phyloP scores from a whole-genome alignment of 768 basidiomycete genomes.

The Butyriboletus loyo region DNA sequence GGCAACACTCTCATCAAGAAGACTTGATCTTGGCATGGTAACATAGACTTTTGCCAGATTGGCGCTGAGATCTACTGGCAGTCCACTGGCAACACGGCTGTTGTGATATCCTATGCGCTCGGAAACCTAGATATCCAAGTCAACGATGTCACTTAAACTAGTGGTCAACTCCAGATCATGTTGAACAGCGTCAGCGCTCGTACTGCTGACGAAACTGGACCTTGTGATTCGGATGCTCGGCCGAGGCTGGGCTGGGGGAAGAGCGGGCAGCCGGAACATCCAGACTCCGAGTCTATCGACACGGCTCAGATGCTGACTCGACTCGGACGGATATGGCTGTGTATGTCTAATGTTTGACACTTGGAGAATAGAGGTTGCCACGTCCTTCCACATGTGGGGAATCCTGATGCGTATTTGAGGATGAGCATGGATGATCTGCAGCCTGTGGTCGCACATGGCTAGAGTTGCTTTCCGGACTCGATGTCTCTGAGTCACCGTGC shows the following conservation, averaged over 20 bases:
- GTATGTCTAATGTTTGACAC: not conserved
- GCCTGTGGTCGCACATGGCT: not conserved
- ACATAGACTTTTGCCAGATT: not conserved
- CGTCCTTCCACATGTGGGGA: not conserved
- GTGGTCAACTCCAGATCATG: not conserved
- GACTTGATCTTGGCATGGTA: not conserved
- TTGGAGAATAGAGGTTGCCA: not conserved
- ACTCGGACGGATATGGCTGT: not conserved
- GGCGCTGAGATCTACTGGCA: too few relatives aligned
- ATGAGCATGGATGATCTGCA: not conserved
- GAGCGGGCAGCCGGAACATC: not conserved
- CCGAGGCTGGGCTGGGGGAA: too few relatives aligned
- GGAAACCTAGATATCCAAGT: not conserved
- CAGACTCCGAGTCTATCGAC: not conserved
- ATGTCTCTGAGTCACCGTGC: not conserved
- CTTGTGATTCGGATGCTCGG: not conserved
- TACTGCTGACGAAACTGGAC: not conserved
- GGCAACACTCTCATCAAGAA: not conserved
- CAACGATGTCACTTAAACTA: too few relatives aligned
- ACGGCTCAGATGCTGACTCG: not conserved
- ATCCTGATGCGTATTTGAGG: not conserved
- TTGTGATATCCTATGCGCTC: not conserved
- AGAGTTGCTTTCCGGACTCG: constrained; percentile 4
- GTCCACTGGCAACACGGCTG: not conserved
- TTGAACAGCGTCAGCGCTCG: not conserved